Evolutionary conservation across 495 filamentous ascomycete genomes (phyloP), one percentile per base, ranked within the genome.

Genomic region (Penicillium canariense): DNA sequence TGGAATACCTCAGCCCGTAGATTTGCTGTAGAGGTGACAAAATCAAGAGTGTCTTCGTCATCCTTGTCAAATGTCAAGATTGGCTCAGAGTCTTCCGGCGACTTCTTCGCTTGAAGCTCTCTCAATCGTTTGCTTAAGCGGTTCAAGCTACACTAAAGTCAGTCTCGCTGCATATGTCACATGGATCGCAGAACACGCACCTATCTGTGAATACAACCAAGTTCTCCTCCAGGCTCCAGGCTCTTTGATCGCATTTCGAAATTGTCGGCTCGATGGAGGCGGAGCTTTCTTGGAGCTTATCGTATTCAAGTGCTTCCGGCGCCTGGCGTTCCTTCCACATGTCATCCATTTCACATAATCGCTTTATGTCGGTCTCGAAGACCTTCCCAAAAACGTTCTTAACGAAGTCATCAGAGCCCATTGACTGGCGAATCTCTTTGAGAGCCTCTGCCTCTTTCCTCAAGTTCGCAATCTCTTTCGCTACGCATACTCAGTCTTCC

Each of bases 51-150:
- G 66, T 97, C 94, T 27, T 86, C 85, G 65, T 99, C 94, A 64
- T 99, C 94, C 69, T 99, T 99, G 76, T 99, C 94, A 58, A 99
- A 99, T 4, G 76, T 82, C 20, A 99, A 81, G 26, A 89, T 82
- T 0, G 87, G 81, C 5, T 81, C 70, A 12, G 79, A 63, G 1
- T 74, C 69, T n/a, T 76, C 78, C 3, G 69, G 67, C n/a, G 55
- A 46, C 25, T 72, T 64, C 4, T 72, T 68, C 15, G 69, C 71
- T 36, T 79, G 72, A 52, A 87, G 80, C 30, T 82, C 73, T 44
- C 85, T 81, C 32, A 93, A 68, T 5, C 94, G 84, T 61, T 78
- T 81, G 65, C 87, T 91, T 35, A 99, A 69, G 26, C 90, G 82
- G 40, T 83, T 76, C 31, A 97, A 68, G 60, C 91, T 86, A 49